These are phyloP conservation scores for Scheffersomyces segobiensis DNA, from an alignment of 1,139 yeast species.

Conservation along the genomic window DNA sequence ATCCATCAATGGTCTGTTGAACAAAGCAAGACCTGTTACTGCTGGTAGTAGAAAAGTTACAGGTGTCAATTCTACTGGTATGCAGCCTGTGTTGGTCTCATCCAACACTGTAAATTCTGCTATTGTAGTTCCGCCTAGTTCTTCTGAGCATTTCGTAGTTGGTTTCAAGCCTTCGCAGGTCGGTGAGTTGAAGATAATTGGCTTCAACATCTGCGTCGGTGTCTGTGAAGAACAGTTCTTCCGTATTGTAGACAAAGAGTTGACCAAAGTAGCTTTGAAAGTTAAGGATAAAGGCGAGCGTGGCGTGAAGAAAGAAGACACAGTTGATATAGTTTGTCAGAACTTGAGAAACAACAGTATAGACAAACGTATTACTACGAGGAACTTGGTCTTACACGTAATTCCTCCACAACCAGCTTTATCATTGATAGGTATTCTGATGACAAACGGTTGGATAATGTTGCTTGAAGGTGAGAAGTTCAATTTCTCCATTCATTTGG, in stretches of 20 bases:
- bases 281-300: conserved; percentile 10
- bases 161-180: conserved; percentile 35
- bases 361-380: conserved; percentile 18
- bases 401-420: conserved; percentile 69
- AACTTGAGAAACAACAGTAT: conserved; percentile 23
- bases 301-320: neutral
- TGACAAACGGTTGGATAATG: conserved; percentile 71
- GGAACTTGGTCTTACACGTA: conserved; percentile 35
- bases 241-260: conserved; percentile 29
- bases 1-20: neutral
- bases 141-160: conserved; percentile 32
- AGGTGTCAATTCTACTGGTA: neutral
- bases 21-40: neutral
- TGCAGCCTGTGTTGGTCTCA: neutral
- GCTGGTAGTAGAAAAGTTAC: neutral
- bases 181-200: conserved; percentile 34
- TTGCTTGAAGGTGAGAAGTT: conserved; percentile 76
- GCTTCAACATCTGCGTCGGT: conserved; percentile 30
- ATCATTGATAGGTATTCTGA: conserved; percentile 51
- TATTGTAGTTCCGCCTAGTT: conserved; percentile 26
- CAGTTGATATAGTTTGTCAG: conserved; percentile 15
- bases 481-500: conserved; percentile 50
- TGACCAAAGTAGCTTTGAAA: conserved; percentile 14
- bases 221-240: conserved; percentile 34
- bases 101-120: neutral